Evolutionary conservation across 768 basidiomycete species (phyloP), one percentile per base, ranked within the genome.

Genomic region (Tylopilus plumbeoviolaceoides): DNA sequence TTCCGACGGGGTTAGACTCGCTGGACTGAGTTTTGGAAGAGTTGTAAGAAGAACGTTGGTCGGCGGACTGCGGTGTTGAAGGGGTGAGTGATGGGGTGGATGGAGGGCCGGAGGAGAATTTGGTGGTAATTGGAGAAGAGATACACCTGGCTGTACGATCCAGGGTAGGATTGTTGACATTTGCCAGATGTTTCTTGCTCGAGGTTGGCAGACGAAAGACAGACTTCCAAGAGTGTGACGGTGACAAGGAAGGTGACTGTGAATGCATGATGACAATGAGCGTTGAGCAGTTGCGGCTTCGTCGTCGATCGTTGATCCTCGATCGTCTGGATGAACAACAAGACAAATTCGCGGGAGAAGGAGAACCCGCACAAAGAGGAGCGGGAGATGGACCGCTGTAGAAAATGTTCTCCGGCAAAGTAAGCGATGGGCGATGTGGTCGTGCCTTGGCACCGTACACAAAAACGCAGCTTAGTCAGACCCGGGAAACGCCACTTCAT

Each of bases 11-110:
- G 67, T 79, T 81, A 2, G 87, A 89, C 62, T 89, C 89, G 59
- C 78, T 85, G 15, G 89, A 90, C 55, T 82, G 81, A 2, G 85
- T 84, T 58, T 83, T 81, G 43, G 87, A 89, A 14, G 88, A 90
- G 64, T 85, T 89, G 71, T 81, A 87, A 11, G 90, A 91, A 30
- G 81, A 86, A 48, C 88, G 80, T 50, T 80, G 79, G 71, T 83
- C 82, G 31, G 62, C 60, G 28, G 81, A 80, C 33, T 73, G 66
- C 44, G 76, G 72, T n/a, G 83, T 80, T 18, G 74, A 72, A 9
- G 83, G 84, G 6, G 80, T 77, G 50, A 82, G 73, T 1, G 81
- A 74, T 36, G 79, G 66, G 49, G 75, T 78, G 14, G 79, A 68
- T 20, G 76, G 73, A 44, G 74, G 64, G 45, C 64, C 72, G 48